Percentiles rank a stretch among this genome's conserved stretches.
These are phyloP conservation scores for Pharnaceum exiguum DNA, from an alignment of 148 eudicot genomes.

Conservation along the genomic window DNA sequence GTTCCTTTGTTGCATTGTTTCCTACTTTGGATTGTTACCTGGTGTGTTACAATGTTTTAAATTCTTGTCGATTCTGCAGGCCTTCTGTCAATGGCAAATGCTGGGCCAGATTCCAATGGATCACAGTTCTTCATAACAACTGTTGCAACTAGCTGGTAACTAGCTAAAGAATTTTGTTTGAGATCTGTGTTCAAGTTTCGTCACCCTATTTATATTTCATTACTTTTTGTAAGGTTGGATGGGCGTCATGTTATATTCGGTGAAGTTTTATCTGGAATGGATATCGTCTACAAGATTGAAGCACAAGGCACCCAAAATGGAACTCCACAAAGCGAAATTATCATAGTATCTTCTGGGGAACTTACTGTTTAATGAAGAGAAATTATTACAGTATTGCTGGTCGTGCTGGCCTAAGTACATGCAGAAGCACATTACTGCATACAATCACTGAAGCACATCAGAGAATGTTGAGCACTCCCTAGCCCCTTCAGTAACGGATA, in stretches of 20 bases:
- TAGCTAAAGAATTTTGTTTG: neutral
- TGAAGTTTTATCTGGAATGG: slow-evolving; percentile 77
- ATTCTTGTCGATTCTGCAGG: slow-evolving; percentile 31
- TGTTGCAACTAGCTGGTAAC: slow-evolving; percentile 36
- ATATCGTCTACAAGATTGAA: slow-evolving; percentile 68
- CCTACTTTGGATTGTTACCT: too few species aligned
- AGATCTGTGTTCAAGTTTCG: neutral
- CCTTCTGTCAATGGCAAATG: slow-evolving; percentile 75
- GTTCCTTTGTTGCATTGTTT: too few species aligned
- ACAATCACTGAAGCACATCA: too few species aligned
- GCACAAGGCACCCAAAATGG: slow-evolving; percentile 50
- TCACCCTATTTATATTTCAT: neutral
- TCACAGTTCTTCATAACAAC: slow-evolving; percentile 31
- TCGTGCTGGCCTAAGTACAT: too few species aligned
- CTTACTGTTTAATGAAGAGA: too few species aligned
- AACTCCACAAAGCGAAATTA: slow-evolving; percentile 39
- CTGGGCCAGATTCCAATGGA: slow-evolving; percentile 59
- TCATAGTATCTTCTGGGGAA: slow-evolving; percentile 57
- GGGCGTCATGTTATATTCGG: slow-evolving; percentile 83
- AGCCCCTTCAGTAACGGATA: too few species aligned
- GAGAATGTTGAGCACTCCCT: too few species aligned
- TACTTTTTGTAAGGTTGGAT: slow-evolving; percentile 51
- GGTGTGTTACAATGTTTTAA: neutral
- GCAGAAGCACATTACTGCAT: too few species aligned
- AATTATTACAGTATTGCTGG: too few species aligned